Conservation (phyloP, 2,329 filamentous ascomycete genomes). For the Colletotrichum gloeosporioides region DNA sequence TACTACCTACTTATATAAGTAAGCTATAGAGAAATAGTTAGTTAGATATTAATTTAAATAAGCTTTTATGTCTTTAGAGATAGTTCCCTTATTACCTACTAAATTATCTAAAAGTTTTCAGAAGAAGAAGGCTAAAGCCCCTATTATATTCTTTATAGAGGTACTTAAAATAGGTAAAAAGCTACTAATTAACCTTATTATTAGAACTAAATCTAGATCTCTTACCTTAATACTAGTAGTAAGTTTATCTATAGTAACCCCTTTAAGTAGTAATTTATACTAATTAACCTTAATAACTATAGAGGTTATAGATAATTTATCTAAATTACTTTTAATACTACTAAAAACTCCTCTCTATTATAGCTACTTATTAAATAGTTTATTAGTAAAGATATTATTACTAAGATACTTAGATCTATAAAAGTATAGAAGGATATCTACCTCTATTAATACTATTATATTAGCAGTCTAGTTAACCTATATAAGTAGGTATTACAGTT, state of each 20-base stretch:
- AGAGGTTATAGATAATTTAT: neutral
- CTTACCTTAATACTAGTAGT: rapidly evolving
- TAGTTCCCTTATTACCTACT: rapidly evolving
- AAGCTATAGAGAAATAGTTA: neutral
- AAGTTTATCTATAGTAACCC: too few species aligned
- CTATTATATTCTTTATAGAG: neutral
- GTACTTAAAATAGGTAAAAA: too few species aligned
- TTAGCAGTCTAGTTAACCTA: too few species aligned
- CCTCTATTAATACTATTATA: neutral
- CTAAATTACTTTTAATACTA: rapidly evolving
- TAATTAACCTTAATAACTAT: neutral
- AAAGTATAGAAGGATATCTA: neutral
- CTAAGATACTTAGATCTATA: rapidly evolving
- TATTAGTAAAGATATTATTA: neutral
- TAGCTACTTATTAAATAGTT: neutral
- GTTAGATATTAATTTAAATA: neutral
- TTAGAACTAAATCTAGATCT: too few species aligned
- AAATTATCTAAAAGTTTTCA: neutral
- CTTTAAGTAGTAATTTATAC: too few species aligned
- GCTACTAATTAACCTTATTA: rapidly evolving
- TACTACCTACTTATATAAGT: neutral
- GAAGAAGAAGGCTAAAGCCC: neutral
- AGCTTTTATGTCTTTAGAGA: neutral
- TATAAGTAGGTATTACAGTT: too few species aligned
- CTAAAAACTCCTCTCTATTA: rapidly evolving